These are phyloP conservation scores for Phellinidium pouzarii DNA, from an alignment of 1,284 basidiomycete genomes.

Conservation along the genomic window DNA sequence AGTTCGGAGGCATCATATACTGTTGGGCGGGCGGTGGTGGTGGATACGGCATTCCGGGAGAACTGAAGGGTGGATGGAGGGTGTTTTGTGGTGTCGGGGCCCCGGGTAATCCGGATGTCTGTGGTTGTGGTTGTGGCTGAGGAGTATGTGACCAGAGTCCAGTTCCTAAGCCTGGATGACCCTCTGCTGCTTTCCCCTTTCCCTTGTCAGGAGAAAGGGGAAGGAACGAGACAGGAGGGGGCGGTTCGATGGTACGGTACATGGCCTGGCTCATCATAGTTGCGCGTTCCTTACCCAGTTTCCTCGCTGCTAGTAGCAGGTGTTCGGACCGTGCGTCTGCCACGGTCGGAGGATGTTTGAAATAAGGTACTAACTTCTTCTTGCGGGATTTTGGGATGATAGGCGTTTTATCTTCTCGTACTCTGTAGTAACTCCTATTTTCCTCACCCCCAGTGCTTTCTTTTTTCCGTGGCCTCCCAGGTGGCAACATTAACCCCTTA, in stretches of 20 bases:
- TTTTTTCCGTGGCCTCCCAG: conserved; percentile 6
- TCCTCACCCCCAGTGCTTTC: not conserved
- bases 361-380: conserved; percentile 17
- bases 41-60: not conserved
- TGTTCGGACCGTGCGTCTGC: conserved; percentile 57
- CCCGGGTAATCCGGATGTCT: not conserved
- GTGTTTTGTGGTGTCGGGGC: not conserved
- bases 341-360: conserved; percentile 24
- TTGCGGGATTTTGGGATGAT: not conserved
- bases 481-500: conserved; percentile 8
- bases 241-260: conserved; percentile 1
- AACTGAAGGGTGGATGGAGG: not conserved
- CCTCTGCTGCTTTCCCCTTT: not conserved
- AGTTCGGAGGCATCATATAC: conserved; percentile 1
- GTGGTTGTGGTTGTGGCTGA: not conserved
- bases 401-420: not conserved
- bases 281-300: conserved; percentile 47
- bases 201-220: not conserved
- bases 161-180: not conserved
- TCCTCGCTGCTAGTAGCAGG: conserved; percentile 50
- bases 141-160: not conserved
- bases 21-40: not conserved
- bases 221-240: not conserved
- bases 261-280: conserved; percentile 8
- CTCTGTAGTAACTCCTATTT: conserved; percentile 4